phyloP scores from a whole-genome alignment of 257 asterid genomes.

The Gentiana dahurica region DNA sequence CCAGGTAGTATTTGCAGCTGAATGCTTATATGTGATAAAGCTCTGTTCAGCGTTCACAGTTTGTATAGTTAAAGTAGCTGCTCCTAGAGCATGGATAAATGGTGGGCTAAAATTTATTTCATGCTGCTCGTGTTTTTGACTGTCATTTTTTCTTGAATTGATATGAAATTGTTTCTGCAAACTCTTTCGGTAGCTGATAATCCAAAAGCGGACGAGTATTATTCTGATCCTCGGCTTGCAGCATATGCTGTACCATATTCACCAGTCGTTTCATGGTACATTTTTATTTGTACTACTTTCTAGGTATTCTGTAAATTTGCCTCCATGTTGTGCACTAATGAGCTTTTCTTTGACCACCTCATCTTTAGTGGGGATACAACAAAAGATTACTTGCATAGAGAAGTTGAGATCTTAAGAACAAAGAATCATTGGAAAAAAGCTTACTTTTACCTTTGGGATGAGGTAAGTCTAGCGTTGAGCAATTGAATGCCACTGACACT shows the following conservation, averaged over 20 bases:
- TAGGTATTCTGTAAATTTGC: slow-evolving; percentile 1
- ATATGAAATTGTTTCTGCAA: slow-evolving; percentile 2
- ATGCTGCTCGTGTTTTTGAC: not conserved
- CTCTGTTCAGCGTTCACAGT: slow-evolving; percentile 1
- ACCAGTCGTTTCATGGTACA: slow-evolving; percentile 68
- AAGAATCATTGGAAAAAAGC: slow-evolving; percentile 93
- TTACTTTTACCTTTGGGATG: slow-evolving; percentile 98
- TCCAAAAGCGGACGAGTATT: slow-evolving; percentile 95
- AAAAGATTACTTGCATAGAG: slow-evolving; percentile 64
- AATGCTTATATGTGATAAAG: not conserved
- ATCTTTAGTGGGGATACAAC: slow-evolving; percentile 49
- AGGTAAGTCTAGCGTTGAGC: slow-evolving; percentile 41
- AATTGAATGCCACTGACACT: slow-evolving; percentile 9
- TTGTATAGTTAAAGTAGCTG: not conserved
- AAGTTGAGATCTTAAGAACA: slow-evolving; percentile 76
- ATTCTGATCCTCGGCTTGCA: slow-evolving; percentile 89
- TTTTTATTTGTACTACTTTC: slow-evolving; percentile 10
- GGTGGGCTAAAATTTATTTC: not conserved
- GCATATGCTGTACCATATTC: slow-evolving; percentile 95
- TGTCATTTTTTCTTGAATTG: not conserved
- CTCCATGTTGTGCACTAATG: slow-evolving; percentile 21
- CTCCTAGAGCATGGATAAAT: too few species aligned
- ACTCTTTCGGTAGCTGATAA: slow-evolving; percentile 60
- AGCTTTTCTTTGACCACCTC: slow-evolving; percentile 30
- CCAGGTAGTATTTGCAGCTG: slow-evolving; percentile 49